phyloP scores from a whole-genome alignment of 345 rosid species.

The Melastoma malabathricum region DNA sequence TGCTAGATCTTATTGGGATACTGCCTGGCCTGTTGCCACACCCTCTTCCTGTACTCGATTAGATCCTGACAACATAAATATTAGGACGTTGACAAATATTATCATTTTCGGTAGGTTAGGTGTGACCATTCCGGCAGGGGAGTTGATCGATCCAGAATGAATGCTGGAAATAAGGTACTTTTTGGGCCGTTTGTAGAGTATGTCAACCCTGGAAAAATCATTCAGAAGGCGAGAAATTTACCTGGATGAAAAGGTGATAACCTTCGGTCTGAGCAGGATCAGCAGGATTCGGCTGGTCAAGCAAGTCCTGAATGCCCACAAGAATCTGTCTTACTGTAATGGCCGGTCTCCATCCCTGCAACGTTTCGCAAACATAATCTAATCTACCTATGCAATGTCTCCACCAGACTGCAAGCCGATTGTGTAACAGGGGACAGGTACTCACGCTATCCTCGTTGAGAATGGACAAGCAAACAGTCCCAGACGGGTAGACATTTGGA shows the following conservation, averaged over 20 bases:
- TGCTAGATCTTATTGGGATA: constrained; percentile 53
- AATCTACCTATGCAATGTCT: no score
- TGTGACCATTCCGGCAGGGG: no score
- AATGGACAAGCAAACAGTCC: constrained; percentile 81
- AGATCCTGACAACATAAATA: constrained; percentile 32
- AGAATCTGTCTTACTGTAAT: constrained; percentile 86
- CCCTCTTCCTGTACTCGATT: constrained; percentile 74
- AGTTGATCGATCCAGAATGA: no score
- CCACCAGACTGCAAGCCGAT: no score
- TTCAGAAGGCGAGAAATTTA: constrained; percentile 12
- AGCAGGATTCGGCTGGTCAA: constrained; percentile 74
- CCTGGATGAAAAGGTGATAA: constrained; percentile 85
- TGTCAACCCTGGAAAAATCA: neutral
- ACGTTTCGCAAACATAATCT: no score
- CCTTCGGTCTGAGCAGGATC: constrained; percentile 94
- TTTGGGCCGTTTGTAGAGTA: no score
- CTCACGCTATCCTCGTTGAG: constrained; percentile 82
- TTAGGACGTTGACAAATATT: no score
- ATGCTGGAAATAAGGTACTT: no score
- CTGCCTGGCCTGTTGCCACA: constrained; percentile 76
- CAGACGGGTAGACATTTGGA: constrained; percentile 88
- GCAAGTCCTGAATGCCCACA: constrained; percentile 79
- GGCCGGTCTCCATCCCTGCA: constrained; percentile 91
- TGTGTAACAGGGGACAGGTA: no score
- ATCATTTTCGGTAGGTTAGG: no score